Evolutionary conservation across 345 rosid genomes (phyloP).

Genomic region (Citropsis articulata): DNA sequence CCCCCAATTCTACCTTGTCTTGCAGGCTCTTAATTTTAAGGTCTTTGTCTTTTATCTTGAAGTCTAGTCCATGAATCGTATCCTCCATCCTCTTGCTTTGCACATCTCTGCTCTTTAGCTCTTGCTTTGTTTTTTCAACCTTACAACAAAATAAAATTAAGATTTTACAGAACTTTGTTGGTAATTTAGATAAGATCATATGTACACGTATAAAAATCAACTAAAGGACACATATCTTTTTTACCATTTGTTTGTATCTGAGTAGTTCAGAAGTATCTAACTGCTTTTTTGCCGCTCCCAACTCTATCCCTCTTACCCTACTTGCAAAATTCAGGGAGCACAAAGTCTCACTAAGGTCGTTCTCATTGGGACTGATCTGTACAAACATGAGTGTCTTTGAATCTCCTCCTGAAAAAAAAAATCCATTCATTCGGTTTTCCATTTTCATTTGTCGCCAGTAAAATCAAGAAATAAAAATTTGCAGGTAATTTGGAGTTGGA

Average conservation of each 20-base stretch:
- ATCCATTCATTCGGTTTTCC: conserved; percentile 15
- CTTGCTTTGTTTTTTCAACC: conserved; percentile 86
- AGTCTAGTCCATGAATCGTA: conserved; percentile 56
- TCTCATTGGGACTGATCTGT: conserved; percentile 91
- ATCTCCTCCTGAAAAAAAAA: conserved; percentile 74
- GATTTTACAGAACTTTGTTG: not conserved
- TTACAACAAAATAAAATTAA: conserved; percentile 9
- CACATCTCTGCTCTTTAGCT: conserved; percentile 78
- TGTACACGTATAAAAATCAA: not conserved
- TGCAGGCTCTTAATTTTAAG: conserved; percentile 66
- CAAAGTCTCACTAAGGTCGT: conserved; percentile 74
- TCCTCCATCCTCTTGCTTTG: conserved; percentile 92
- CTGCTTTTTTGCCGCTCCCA: conserved; percentile 90
- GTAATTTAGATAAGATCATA: not conserved
- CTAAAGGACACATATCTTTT: not conserved
- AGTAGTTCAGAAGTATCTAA: conserved; percentile 69
- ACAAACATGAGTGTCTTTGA: conserved; percentile 95
- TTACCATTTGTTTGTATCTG: conserved; percentile 86
- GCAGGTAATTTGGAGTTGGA: not conserved
- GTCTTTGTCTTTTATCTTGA: conserved; percentile 80
- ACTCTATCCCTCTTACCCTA: conserved; percentile 92
- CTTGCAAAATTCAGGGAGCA: conserved; percentile 96
- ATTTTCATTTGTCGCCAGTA: not conserved
- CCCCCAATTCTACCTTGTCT: conserved; percentile 58
- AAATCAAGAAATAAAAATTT: too few relatives aligned